Conservation (phyloP, 345 rosid species). For the Citrus reticulata region DNA sequence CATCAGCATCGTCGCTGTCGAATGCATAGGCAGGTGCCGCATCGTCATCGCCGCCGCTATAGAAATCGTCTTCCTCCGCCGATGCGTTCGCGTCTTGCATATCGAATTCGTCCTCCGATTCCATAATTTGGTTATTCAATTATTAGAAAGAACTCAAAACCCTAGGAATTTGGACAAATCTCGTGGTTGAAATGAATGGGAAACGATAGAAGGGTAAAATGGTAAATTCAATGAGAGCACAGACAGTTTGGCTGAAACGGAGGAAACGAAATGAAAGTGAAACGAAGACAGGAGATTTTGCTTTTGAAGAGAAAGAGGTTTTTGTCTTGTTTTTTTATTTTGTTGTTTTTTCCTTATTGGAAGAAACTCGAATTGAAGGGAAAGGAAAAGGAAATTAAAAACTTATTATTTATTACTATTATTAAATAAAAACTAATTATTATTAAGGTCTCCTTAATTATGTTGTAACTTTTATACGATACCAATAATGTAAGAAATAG, state of each 20-base stretch:
- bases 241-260: not conserved
- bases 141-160: not conserved
- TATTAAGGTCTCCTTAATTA: no score
- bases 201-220: not conserved
- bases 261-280: not conserved
- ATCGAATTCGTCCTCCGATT: constrained; percentile 49
- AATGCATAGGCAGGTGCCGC: constrained; percentile 16
- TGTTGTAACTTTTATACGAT: no score
- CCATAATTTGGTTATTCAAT: constrained; percentile 21
- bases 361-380: no score
- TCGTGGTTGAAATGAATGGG: not conserved
- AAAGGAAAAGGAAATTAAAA: not conserved
- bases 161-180: not conserved
- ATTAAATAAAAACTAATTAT: no score
- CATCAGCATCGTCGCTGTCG: constrained; percentile 52
- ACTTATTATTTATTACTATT: no score
- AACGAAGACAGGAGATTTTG: not conserved
- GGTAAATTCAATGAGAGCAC: not conserved
- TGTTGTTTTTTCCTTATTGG: no score
- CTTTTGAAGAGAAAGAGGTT: not conserved
- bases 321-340: no score
- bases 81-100: constrained; percentile 57
- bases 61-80: constrained; percentile 76
- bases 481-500: no score
- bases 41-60: constrained; percentile 68